phyloP scores from a whole-genome alignment of 2,329 filamentous ascomycete genomes.

The Calycina herbarum region DNA sequence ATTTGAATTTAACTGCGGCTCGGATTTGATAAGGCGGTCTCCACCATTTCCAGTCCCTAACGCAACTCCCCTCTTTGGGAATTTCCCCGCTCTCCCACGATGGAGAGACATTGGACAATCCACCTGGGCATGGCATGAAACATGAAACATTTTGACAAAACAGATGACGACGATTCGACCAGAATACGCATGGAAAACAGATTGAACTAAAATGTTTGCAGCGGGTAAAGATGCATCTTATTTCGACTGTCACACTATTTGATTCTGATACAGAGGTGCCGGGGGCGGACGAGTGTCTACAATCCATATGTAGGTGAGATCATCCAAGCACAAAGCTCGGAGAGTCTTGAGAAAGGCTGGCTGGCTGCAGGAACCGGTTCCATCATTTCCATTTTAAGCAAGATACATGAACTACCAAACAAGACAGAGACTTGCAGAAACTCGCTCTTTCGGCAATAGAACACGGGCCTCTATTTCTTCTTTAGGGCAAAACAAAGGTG shows the following conservation, averaged over 20 bases:
- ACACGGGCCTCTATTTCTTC: conserved; percentile 5
- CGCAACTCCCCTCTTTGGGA: conserved; percentile 19
- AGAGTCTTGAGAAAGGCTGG: conserved; percentile 15
- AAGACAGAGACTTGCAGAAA: background rate
- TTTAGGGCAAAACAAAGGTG: conserved; percentile 5
- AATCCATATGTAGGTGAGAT: background rate
- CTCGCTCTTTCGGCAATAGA: background rate
- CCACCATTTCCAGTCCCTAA: background rate
- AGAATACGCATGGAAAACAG: conserved; percentile 7
- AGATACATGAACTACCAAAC: conserved; percentile 8
- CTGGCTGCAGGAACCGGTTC: conserved; percentile 28
- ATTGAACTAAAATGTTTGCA: conserved; percentile 14
- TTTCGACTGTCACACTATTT: conserved; percentile 6
- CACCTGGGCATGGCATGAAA: conserved; percentile 26
- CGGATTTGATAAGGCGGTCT: conserved; percentile 17
- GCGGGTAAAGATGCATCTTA: conserved; percentile 22
- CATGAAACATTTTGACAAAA: conserved; percentile 24
- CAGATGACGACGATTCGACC: conserved; percentile 5
- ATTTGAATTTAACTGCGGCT: background rate
- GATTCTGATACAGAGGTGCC: conserved; percentile 7
- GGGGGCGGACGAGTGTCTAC: conserved; percentile 14
- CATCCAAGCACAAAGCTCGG: conserved; percentile 14
- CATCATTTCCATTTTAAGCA: conserved; percentile 4
- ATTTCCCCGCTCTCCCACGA: conserved; percentile 17
- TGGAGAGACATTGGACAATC: conserved; percentile 12